phyloP scores from a whole-genome alignment of 2,329 filamentous ascomycete genomes.

The Aureobasidium uvarum region DNA sequence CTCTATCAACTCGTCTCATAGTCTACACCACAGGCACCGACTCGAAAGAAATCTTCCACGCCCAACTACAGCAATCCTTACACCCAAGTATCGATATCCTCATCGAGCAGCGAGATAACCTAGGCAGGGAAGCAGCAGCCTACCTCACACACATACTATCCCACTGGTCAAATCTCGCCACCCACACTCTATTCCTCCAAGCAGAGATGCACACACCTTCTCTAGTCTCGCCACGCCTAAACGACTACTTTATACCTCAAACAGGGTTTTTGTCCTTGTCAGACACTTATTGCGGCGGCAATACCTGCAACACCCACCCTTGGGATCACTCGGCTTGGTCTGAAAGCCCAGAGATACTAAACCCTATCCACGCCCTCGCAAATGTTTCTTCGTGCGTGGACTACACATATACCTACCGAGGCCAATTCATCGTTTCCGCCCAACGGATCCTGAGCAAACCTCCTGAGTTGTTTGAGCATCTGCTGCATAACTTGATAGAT shows the following conservation, averaged over 20 bases:
- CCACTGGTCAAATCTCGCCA: not conserved
- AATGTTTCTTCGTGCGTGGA: not conserved
- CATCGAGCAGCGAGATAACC: not conserved
- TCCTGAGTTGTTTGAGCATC: slow-evolving; percentile 38
- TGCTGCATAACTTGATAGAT: slow-evolving; percentile 30
- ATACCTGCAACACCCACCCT: not conserved
- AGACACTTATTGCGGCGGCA: not conserved
- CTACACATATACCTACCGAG: slow-evolving; percentile 46
- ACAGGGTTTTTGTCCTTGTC: slow-evolving; percentile 5
- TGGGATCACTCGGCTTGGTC: slow-evolving; percentile 3
- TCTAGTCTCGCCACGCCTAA: not conserved
- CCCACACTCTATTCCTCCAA: slow-evolving; percentile 6
- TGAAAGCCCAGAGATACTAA: not conserved
- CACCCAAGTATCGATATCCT: not conserved
- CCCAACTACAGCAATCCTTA: not conserved
- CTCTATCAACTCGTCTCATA: not conserved
- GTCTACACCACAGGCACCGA: not conserved
- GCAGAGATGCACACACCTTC: not conserved
- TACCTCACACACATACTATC: not conserved
- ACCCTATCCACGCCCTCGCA: not conserved
- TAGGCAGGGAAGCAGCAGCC: slow-evolving; percentile 3
- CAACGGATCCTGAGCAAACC: slow-evolving; percentile 41
- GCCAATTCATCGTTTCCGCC: slow-evolving; percentile 50
- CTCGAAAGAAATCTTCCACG: not conserved
- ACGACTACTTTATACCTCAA: not conserved